phyloP scores from a whole-genome alignment of 306 rosid species.

The Notholithocarpus densiflorus region DNA sequence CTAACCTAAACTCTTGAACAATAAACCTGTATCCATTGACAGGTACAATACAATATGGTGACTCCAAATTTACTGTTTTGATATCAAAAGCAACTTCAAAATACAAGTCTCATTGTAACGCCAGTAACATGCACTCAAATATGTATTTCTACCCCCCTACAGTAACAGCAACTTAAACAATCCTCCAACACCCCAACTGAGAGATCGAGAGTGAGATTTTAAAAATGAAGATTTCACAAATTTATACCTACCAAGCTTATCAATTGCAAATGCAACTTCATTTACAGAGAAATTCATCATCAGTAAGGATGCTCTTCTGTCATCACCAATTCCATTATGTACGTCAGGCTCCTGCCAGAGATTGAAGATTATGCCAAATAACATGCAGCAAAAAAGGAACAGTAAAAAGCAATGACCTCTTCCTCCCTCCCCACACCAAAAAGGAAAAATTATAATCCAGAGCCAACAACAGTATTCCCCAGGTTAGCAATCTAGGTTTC shows the following conservation, averaged over 20 bases:
- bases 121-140: background rate
- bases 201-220: background rate
- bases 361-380: conserved; percentile 20
- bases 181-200: no score
- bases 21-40: background rate
- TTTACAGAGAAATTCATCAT: conserved; percentile 70
- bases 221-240: background rate
- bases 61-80: no score
- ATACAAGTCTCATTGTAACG: background rate
- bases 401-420: background rate
- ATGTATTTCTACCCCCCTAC: background rate
- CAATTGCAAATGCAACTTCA: conserved; percentile 76
- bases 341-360: conserved; percentile 67
- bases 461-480: conserved; percentile 4
- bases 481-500: conserved; percentile 3
- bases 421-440: background rate
- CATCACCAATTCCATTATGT: conserved; percentile 32
- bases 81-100: background rate
- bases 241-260: conserved; percentile 65
- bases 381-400: conserved; percentile 11
- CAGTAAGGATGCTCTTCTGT: conserved; percentile 57
- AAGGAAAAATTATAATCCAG: background rate
- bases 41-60: background rate
- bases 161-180: no score
- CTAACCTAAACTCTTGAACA: no score